Percentiles rank a stretch among this genome's conserved stretches.
phyloP scores from a whole-genome alignment of 2,329 filamentous ascomycete species.

The Bisporella sp. region DNA sequence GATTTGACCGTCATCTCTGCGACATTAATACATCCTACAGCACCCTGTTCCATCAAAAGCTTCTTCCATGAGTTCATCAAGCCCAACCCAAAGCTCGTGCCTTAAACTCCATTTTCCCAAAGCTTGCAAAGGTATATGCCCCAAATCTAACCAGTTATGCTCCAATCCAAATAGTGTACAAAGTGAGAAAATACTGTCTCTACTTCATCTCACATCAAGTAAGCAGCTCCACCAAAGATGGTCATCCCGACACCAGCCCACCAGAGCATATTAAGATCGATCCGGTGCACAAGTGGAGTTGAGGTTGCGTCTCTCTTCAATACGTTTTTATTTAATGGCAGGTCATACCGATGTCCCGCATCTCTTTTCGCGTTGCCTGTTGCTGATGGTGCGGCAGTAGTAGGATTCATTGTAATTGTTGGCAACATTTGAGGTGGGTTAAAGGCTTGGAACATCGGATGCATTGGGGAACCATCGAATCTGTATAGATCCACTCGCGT shows the following conservation, averaged over 20 bases:
- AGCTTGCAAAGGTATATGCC: too few relatives aligned
- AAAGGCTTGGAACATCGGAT: constrained; percentile 60
- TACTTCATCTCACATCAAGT: constrained; percentile 20
- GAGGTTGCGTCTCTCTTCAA: constrained; percentile 14
- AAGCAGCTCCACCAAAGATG: constrained; percentile 27
- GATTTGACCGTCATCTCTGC: too few relatives aligned
- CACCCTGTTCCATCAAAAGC: too few relatives aligned
- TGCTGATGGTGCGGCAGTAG: constrained; percentile 28
- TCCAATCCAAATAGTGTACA: too few relatives aligned
- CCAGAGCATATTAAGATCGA: constrained; percentile 26
- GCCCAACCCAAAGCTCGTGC: too few relatives aligned
- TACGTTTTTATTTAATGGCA: constrained; percentile 26
- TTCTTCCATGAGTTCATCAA: too few relatives aligned
- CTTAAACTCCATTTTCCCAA: too few relatives aligned
- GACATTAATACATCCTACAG: too few relatives aligned
- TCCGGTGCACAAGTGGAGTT: constrained; percentile 11
- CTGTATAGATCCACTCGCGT: constrained; percentile 56
- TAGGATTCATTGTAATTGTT: constrained; percentile 57
- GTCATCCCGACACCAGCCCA: constrained; percentile 28
- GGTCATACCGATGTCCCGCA: constrained; percentile 9
- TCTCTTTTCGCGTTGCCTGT: constrained; percentile 31
- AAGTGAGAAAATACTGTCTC: too few relatives aligned
- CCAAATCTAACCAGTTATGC: too few relatives aligned
- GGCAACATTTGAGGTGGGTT: constrained; percentile 62
- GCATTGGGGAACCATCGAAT: constrained; percentile 57